These are phyloP conservation scores for Tetrahymena elliotti DNA, from an alignment of 73 alveolate species.

Conservation along the genomic window DNA sequence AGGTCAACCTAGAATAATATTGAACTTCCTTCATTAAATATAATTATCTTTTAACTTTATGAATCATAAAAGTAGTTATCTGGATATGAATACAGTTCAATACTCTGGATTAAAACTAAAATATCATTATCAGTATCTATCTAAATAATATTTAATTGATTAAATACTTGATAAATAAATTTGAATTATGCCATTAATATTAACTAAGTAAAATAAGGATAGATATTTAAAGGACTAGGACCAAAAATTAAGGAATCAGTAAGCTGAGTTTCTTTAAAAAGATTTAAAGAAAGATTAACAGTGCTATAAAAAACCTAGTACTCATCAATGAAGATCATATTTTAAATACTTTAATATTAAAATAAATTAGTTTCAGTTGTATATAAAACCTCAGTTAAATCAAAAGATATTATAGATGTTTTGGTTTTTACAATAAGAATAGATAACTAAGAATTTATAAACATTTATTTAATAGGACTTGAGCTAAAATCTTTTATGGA, in stretches of 20 bases:
- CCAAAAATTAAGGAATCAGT: background rate
- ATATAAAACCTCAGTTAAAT: background rate
- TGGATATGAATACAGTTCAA: background rate
- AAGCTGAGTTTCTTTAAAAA: background rate
- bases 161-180: too few species aligned
- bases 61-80: background rate
- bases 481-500: background rate
- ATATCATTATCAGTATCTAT: background rate
- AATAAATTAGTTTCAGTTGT: background rate
- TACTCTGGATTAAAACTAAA: too few species aligned
- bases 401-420: background rate
- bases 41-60: too few species aligned
- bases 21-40: background rate
- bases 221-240: background rate
- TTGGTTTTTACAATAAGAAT: background rate
- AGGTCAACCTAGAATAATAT: background rate
- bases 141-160: too few species aligned
- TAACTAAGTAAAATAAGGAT: background rate
- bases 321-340: too few species aligned
- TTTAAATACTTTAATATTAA: too few species aligned
- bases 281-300: background rate
- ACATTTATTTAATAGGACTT: too few species aligned
- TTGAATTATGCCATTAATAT: too few species aligned
- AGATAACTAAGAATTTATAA: background rate
- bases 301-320: background rate